These are phyloP conservation scores for Colletotrichum graminicola DNA, from an alignment of 2,329 filamentous ascomycete genomes.

Conservation along the genomic window DNA sequence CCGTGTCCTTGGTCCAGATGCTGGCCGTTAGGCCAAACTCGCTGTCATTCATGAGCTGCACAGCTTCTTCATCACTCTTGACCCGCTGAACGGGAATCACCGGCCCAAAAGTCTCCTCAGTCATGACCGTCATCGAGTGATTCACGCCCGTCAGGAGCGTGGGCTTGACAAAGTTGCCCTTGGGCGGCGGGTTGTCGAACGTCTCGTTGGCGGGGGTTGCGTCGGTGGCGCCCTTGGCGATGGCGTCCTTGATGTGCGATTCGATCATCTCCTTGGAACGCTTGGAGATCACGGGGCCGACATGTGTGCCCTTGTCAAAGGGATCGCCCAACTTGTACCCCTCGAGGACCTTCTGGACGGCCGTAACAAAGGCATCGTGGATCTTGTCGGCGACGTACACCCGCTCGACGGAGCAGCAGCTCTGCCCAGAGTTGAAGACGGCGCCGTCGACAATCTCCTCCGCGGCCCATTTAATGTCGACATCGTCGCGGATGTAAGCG, in stretches of 20 bases:
- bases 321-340: constrained; percentile 92
- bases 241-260: constrained; percentile 83
- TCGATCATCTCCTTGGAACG: constrained; percentile 81
- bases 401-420: constrained; percentile 92
- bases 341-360: constrained; percentile 82
- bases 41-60: constrained; percentile 92
- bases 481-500: constrained; percentile 87
- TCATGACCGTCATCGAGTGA: constrained; percentile 91
- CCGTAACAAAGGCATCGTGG: constrained; percentile 84
- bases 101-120: constrained; percentile 93
- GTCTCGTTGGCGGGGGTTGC: constrained; percentile 84
- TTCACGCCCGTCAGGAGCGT: constrained; percentile 84
- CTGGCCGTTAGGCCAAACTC: constrained; percentile 96
- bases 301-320: constrained; percentile 79
- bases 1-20: constrained; percentile 93
- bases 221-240: constrained; percentile 86
- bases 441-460: constrained; percentile 95
- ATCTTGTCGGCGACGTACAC: constrained; percentile 91
- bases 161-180: constrained; percentile 90
- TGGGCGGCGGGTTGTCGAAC: constrained; percentile 78
- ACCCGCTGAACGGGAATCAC: constrained; percentile 93
- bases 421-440: constrained; percentile 99
- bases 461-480: constrained; percentile 90
- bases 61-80: constrained; percentile 81
- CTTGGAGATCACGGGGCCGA: constrained; percentile 91